Conservation (phyloP, 139 green algal genomes). For the Chlamydomonas sp. region DNA sequence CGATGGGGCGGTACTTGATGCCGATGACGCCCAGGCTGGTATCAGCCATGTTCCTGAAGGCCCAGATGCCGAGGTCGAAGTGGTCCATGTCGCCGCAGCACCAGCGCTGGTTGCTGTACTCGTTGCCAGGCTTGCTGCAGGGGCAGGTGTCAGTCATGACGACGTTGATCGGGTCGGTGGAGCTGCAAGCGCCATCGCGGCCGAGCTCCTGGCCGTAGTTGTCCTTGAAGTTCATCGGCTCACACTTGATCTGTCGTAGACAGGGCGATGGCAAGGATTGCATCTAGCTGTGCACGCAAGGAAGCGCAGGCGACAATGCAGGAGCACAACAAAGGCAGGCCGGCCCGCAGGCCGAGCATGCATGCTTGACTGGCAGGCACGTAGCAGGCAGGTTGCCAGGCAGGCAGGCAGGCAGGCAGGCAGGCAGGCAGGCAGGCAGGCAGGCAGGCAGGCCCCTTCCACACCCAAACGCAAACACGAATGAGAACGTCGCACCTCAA, state of each 20-base stretch:
- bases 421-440: too few relatives aligned
- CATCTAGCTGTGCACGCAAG: too few relatives aligned
- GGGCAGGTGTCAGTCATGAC: conserved; percentile 4
- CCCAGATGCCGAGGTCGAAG: conserved; percentile 6
- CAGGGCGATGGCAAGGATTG: too few relatives aligned
- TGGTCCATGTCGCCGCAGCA: conserved; percentile 13
- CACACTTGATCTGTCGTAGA: background rate
- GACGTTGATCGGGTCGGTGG: background rate
- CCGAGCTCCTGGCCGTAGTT: background rate
- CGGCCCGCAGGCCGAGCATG: too few relatives aligned
- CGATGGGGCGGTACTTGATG: conserved; percentile 9
- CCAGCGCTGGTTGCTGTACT: conserved; percentile 11
- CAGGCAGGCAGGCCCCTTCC: too few relatives aligned
- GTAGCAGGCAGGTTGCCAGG: too few relatives aligned
- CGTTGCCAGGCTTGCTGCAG: conserved; percentile 2
- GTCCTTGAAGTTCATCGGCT: conserved; percentile 10
- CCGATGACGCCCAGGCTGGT: conserved; percentile 11
- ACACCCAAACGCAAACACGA: too few relatives aligned
- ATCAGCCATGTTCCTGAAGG: conserved; percentile 16
- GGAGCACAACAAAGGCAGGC: too few relatives aligned
- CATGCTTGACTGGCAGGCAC: too few relatives aligned
- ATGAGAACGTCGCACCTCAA: too few relatives aligned
- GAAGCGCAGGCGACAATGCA: too few relatives aligned
- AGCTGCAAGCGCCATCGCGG: background rate
- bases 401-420: too few relatives aligned